Conservation (phyloP, 2,329 filamentous ascomycete genomes). For the Pseudogymnoascus pannorum region DNA sequence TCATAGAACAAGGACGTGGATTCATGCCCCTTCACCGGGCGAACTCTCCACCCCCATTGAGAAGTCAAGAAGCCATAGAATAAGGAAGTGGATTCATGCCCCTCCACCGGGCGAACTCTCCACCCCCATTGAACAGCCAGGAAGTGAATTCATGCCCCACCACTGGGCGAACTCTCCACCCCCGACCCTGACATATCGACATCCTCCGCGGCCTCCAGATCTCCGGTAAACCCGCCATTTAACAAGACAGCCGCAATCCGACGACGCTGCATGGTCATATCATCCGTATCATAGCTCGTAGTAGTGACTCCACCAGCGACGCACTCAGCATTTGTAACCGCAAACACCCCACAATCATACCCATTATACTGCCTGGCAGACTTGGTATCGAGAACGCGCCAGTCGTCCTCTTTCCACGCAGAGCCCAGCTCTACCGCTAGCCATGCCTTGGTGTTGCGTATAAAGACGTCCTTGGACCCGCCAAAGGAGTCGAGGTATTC, state of each 20-base stretch:
- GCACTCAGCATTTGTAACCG: slow-evolving; percentile 65
- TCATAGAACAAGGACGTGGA: too few relatives aligned
- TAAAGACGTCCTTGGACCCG: slow-evolving; percentile 31
- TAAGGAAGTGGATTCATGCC: too few relatives aligned
- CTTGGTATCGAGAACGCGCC: slow-evolving; percentile 45
- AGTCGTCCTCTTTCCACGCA: slow-evolving; percentile 49
- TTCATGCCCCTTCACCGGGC: background rate
- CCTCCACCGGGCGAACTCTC: too few relatives aligned
- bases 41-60: slow-evolving; percentile 3
- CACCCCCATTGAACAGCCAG: too few relatives aligned
- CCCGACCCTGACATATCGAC: background rate
- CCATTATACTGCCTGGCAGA: slow-evolving; percentile 57
- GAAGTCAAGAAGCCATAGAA: too few relatives aligned
- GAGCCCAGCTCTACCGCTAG: slow-evolving; percentile 50
- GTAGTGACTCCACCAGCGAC: slow-evolving; percentile 34
- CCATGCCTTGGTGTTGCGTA: slow-evolving; percentile 43
- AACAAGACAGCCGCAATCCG: slow-evolving; percentile 59
- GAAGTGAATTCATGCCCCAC: background rate
- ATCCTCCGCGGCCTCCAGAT: background rate
- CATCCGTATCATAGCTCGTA: slow-evolving; percentile 39
- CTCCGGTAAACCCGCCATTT: slow-evolving; percentile 55
- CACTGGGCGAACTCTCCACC: background rate
- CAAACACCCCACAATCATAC: slow-evolving; percentile 71
- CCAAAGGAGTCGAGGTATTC: slow-evolving; percentile 65
- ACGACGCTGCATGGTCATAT: slow-evolving; percentile 53